A percentile compares a stretch with the other conserved stretches of the same genome.
Evolutionary conservation across 441 rosid genomes (phyloP).

Genomic region (Rhodomyrtus psidioides): DNA sequence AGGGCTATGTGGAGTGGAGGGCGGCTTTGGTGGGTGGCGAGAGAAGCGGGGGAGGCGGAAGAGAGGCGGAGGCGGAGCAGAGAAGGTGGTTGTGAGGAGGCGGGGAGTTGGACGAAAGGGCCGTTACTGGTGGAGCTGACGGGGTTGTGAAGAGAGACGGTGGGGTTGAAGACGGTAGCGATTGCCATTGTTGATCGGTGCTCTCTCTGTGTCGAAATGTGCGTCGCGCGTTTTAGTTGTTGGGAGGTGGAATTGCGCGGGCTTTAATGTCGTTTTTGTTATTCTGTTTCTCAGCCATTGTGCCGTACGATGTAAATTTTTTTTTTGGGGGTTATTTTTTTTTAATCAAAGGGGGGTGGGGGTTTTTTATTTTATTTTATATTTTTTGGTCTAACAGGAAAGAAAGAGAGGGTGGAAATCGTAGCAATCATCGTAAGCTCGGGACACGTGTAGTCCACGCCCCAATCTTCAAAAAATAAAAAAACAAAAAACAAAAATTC

Average conservation of each 20-base stretch:
- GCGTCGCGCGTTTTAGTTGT: background rate
- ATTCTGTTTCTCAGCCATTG: background rate
- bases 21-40: constrained; percentile 2
- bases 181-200: background rate
- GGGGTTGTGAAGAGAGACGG: background rate
- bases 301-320: background rate
- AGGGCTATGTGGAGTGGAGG: background rate
- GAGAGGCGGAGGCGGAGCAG: constrained; percentile 12
- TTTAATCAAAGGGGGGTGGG: background rate
- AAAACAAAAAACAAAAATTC: no score
- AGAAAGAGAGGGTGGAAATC: no score
- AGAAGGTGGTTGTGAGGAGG: constrained; percentile 1
- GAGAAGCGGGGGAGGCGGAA: constrained; percentile 19
- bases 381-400: no score
- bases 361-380: no score
- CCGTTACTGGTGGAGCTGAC: background rate
- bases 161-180: background rate
- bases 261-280: background rate
- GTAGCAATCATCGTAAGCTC: background rate
- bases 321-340: background rate
- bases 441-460: background rate
- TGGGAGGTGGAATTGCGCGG: background rate
- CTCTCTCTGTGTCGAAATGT: background rate
- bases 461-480: no score
- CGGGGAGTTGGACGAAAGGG: background rate